A percentile compares a stretch with the other conserved stretches of the same genome.
These are phyloP conservation scores for Gnomoniopsis smithogilvyi DNA, from an alignment of 2,329 filamentous ascomycete genomes.

Conservation along the genomic window DNA sequence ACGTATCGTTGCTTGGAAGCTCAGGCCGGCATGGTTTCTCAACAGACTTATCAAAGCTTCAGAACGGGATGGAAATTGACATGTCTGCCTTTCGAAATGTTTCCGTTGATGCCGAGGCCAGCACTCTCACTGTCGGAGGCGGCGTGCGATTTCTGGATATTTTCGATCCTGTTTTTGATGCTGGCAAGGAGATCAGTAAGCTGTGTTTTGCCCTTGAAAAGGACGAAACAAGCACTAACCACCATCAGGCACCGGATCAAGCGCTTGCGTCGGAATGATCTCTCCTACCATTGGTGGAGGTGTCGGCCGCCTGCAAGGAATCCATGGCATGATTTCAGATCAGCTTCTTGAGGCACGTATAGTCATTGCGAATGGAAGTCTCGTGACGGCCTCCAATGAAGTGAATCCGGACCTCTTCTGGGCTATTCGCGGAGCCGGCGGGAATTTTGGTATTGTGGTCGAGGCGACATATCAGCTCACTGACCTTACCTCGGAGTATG, in stretches of 20 bases:
- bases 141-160: constrained; percentile 52
- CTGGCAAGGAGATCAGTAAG: constrained; percentile 48
- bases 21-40: too few species aligned
- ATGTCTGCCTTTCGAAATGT: constrained; percentile 48
- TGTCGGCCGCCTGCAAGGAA: constrained; percentile 52
- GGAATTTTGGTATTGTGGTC: constrained; percentile 42
- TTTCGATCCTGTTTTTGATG: constrained; percentile 44
- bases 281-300: constrained; percentile 57
- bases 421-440: constrained; percentile 38
- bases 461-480: not conserved
- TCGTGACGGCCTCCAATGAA: constrained; percentile 35
- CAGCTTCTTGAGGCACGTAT: constrained; percentile 36
- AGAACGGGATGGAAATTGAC: constrained; percentile 50
- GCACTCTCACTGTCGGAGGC: constrained; percentile 46
- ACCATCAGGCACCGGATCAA: constrained; percentile 52
- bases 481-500: too few species aligned
- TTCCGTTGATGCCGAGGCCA: constrained; percentile 39
- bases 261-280: constrained; percentile 60
- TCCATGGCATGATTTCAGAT: constrained; percentile 48
- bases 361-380: constrained; percentile 34
- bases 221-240: too few species aligned
- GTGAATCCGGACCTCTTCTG: constrained; percentile 42
- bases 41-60: too few species aligned
- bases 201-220: not conserved
- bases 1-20: too few species aligned